Percentiles rank a stretch among this genome's conserved stretches.
phyloP scores from a whole-genome alignment of 2,329 filamentous ascomycete genomes.

The Verticillium dahliae region DNA sequence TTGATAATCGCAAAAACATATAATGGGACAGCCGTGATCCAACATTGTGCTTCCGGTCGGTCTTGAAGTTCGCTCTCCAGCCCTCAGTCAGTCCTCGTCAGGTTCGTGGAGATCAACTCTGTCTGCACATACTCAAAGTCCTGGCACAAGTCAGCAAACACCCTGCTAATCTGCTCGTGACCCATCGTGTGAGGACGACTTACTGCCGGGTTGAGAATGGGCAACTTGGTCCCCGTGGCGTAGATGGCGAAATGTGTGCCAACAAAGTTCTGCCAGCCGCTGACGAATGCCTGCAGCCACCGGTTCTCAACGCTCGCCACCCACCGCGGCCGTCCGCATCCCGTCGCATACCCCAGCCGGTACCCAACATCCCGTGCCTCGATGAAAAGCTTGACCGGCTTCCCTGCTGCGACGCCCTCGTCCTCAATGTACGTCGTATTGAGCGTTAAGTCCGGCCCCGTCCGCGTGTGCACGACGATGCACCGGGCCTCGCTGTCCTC shows the following conservation, averaged over 20 bases:
- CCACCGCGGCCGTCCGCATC: constrained; percentile 4
- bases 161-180: no score
- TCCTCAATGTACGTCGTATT: constrained; percentile 10
- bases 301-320: constrained; percentile 7
- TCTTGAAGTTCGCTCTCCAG: neutral
- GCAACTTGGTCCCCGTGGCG: constrained; percentile 6
- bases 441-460: constrained; percentile 7
- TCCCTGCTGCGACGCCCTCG: constrained; percentile 7
- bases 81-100: neutral
- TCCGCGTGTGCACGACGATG: constrained; percentile 6
- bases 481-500: constrained; percentile 4
- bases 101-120: neutral
- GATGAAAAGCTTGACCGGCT: constrained; percentile 8
- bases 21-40: no score
- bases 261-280: constrained; percentile 12
- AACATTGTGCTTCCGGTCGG: no score
- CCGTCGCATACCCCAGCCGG: constrained; percentile 6
- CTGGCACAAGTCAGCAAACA: neutral
- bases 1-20: neutral
- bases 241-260: constrained; percentile 11
- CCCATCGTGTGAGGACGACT: neutral
- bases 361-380: constrained; percentile 8
- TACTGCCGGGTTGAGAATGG: constrained; percentile 7
- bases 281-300: constrained; percentile 7
- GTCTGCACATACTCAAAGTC: constrained; percentile 10